A percentile compares a stretch with the other conserved stretches of the same genome.
phyloP scores from a whole-genome alignment of 1,284 basidiomycete species.

The Tilletia setariae region DNA sequence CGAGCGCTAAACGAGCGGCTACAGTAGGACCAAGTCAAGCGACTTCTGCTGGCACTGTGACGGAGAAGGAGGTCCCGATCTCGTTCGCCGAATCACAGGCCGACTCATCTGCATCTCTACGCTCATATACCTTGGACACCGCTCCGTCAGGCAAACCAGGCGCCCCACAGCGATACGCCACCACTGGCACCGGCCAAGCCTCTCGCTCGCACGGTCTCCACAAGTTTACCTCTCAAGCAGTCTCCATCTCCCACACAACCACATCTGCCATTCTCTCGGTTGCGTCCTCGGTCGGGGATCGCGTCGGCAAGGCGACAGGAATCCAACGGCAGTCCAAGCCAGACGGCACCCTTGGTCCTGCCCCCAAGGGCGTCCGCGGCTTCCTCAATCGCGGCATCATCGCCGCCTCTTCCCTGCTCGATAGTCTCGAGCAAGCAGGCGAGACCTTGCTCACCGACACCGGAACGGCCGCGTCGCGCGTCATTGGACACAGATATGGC shows the following conservation, averaged over 20 bases:
- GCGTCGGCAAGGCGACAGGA: constrained; percentile 49
- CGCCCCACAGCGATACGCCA: constrained; percentile 22
- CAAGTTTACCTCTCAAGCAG: constrained; percentile 31
- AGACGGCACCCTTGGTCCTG: constrained; percentile 26
- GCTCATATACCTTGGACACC: too few relatives aligned
- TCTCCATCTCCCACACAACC: constrained; percentile 40
- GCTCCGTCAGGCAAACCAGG: constrained; percentile 20
- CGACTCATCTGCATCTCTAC: too few relatives aligned
- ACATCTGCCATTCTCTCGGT: constrained; percentile 43
- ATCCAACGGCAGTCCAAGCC: constrained; percentile 43
- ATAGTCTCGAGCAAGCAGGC: constrained; percentile 51
- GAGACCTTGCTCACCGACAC: constrained; percentile 40
- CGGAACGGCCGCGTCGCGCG: constrained; percentile 42
- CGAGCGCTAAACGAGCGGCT: constrained; percentile 6
- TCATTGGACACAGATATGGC: constrained; percentile 54
- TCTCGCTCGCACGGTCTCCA: constrained; percentile 20
- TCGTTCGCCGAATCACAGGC: too few relatives aligned
- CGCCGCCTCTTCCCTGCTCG: constrained; percentile 51
- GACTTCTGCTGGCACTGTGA: too few relatives aligned
- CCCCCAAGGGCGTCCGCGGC: constrained; percentile 47
- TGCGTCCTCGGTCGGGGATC: constrained; percentile 49
- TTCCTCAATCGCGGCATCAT: constrained; percentile 49
- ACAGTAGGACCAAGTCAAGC: neutral
- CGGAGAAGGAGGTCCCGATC: too few relatives aligned
- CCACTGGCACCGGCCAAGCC: constrained; percentile 24